A percentile compares a stretch with the other conserved stretches of the same genome.
phyloP scores from a whole-genome alignment of 352 stramenopile genomes.

The Pythium pyrilobum region DNA sequence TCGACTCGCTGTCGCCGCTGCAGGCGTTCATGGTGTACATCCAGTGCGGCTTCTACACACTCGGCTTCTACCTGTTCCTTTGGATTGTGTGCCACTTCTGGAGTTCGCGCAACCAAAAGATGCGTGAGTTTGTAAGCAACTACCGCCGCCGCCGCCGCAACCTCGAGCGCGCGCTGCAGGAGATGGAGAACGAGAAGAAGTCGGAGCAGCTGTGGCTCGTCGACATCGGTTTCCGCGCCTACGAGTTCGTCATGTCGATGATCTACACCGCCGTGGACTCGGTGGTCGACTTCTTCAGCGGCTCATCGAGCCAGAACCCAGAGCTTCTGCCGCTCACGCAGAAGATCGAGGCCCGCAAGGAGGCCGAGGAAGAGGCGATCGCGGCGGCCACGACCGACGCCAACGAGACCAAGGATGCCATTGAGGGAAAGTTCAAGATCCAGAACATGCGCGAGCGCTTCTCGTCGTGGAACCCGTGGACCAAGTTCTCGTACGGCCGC shows the following conservation, averaged over 20 bases:
- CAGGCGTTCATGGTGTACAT: conserved; percentile 82
- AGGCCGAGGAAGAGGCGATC: conserved; percentile 21
- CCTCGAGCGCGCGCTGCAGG: conserved; percentile 59
- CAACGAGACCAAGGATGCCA: conserved; percentile 53
- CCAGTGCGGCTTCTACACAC: conserved; percentile 72
- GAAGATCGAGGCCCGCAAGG: conserved; percentile 7
- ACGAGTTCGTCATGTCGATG: conserved; percentile 60
- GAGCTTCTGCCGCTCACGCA: conserved; percentile 22
- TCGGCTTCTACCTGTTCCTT: conserved; percentile 60
- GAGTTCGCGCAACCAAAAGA: conserved; percentile 78
- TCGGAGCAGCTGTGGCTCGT: conserved; percentile 82
- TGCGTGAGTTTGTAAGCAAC: conserved; percentile 86
- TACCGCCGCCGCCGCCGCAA: conserved; percentile 74
- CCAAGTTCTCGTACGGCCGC: conserved; percentile 66
- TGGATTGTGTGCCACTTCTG: conserved; percentile 87
- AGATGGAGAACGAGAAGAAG: conserved; percentile 78
- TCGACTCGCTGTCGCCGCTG: conserved; percentile 56
- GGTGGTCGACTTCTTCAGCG: conserved; percentile 11
- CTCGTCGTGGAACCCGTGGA: conserved; percentile 65
- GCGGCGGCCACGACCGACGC: conserved; percentile 26
- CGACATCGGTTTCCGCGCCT: conserved; percentile 76
- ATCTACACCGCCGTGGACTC: conserved; percentile 50
- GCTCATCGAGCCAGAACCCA: background rate
- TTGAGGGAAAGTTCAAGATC: conserved; percentile 52
- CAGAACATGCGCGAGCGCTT: conserved; percentile 43